Conservation (phyloP, 2,329 filamentous ascomycete genomes). For the Phialophora macrospora region DNA sequence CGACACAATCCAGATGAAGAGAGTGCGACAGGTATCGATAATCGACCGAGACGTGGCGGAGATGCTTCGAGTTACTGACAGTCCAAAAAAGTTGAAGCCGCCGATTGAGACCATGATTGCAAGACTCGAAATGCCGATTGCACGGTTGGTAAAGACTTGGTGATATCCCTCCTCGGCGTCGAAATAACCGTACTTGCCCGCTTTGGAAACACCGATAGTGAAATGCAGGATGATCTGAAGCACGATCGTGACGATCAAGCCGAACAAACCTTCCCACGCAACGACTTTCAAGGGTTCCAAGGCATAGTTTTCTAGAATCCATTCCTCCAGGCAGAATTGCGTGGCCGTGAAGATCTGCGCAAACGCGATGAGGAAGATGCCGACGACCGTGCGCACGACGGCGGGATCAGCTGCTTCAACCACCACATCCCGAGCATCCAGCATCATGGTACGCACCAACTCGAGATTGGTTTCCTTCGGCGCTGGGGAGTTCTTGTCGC, state of each 20-base stretch:
- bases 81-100: slow-evolving; percentile 98
- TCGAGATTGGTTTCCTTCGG: slow-evolving; percentile 44
- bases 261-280: slow-evolving; percentile 94
- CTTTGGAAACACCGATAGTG: slow-evolving; percentile 72
- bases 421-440: slow-evolving; percentile 48
- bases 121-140: slow-evolving; percentile 76
- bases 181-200: slow-evolving; percentile 81
- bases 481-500: slow-evolving; percentile 48
- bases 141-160: slow-evolving; percentile 73
- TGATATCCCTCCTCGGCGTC: slow-evolving; percentile 85
- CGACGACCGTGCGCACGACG: slow-evolving; percentile 73
- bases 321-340: slow-evolving; percentile 95
- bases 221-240: slow-evolving; percentile 82
- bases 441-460: slow-evolving; percentile 35
- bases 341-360: slow-evolving; percentile 97
- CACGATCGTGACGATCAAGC: slow-evolving; percentile 76
- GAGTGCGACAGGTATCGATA: slow-evolving; percentile 94
- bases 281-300: slow-evolving; percentile 88
- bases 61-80: slow-evolving; percentile 86
- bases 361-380: slow-evolving; percentile 86
- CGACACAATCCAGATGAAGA: slow-evolving; percentile 98
- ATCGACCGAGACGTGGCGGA: slow-evolving; percentile 92
- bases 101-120: slow-evolving; percentile 98
- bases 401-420: slow-evolving; percentile 56
- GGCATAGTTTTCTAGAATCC: slow-evolving; percentile 79